These are phyloP conservation scores for Saccharomycopsis vini DNA, from an alignment of 805 yeast species.

Conservation along the genomic window DNA sequence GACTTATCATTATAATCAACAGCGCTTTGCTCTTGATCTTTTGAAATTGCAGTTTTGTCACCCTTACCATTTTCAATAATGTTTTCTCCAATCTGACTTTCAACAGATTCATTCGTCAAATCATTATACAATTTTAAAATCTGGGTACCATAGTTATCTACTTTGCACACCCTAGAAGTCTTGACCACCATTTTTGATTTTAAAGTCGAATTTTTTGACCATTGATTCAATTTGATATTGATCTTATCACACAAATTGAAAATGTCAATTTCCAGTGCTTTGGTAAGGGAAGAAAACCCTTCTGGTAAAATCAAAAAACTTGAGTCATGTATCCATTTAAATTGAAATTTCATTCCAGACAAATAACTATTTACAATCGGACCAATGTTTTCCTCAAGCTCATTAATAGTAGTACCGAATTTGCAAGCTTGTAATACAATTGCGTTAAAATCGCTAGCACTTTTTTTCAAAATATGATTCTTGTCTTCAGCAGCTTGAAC, in stretches of 20 bases:
- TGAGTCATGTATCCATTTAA: slow-evolving; percentile 32
- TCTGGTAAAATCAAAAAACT: slow-evolving; percentile 35
- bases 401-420: slow-evolving; percentile 42
- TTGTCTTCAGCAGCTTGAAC: slow-evolving; percentile 23
- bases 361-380: slow-evolving; percentile 20
- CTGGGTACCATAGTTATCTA: slow-evolving; percentile 10
- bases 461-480: slow-evolving; percentile 5
- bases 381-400: slow-evolving; percentile 29
- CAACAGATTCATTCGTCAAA: neutral
- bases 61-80: neutral
- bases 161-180: slow-evolving; percentile 7
- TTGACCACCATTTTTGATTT: neutral
- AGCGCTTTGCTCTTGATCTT: too few relatives aligned
- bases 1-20: slow-evolving; percentile 4
- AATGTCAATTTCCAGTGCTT: slow-evolving; percentile 21
- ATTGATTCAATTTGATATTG: neutral
- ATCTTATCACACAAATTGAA: neutral
- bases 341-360: slow-evolving; percentile 25
- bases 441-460: slow-evolving; percentile 36
- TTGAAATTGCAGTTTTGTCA: neutral
- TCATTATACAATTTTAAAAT: slow-evolving; percentile 6
- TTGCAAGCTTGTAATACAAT: slow-evolving; percentile 44
- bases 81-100: neutral
- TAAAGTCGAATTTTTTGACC: neutral
- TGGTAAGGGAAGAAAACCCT: slow-evolving; percentile 27